Evolutionary conservation across 179 eudicot species (phyloP).

Genomic region (Beta macrorhiza): DNA sequence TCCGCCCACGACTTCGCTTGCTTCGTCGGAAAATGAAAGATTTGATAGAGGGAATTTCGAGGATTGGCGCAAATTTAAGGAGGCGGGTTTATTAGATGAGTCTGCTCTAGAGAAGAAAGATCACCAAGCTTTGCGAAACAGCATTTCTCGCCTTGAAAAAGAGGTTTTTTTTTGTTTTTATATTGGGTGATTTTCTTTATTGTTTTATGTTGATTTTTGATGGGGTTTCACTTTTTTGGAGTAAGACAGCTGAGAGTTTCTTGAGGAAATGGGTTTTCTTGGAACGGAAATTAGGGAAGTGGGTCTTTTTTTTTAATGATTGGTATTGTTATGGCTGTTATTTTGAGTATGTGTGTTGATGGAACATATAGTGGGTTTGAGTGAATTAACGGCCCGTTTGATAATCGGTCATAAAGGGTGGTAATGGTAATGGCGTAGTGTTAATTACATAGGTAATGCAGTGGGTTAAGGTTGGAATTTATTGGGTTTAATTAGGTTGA

Average conservation of each 20-base stretch:
- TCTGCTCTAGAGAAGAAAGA: constrained; percentile 61
- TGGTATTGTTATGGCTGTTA: neutral
- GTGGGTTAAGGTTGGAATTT: too few species aligned
- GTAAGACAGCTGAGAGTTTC: neutral
- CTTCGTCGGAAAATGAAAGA: constrained; percentile 6
- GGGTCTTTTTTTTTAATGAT: neutral
- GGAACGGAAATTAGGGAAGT: neutral
- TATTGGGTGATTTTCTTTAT: neutral
- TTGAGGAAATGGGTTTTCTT: neutral
- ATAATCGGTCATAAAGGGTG: too few species aligned
- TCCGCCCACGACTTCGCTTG: constrained; percentile 55
- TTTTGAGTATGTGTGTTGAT: neutral
- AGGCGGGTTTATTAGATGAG: constrained; percentile 73
- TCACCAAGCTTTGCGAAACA: constrained; percentile 43
- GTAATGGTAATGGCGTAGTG: too few species aligned
- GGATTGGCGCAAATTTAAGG: constrained; percentile 82
- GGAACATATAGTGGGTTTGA: neutral
- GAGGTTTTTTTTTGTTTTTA: constrained; percentile 45
- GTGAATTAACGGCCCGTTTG: neutral
- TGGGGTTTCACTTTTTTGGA: neutral
- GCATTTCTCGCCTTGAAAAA: constrained; percentile 44
- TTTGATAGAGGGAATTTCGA: constrained; percentile 31
- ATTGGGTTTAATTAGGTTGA: too few species aligned
- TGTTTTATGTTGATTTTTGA: neutral
- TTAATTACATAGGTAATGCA: too few species aligned